These are phyloP conservation scores for Diversispora eburnea DNA, from an alignment of 192 early-diverging fungal genomes.

Conservation along the genomic window DNA sequence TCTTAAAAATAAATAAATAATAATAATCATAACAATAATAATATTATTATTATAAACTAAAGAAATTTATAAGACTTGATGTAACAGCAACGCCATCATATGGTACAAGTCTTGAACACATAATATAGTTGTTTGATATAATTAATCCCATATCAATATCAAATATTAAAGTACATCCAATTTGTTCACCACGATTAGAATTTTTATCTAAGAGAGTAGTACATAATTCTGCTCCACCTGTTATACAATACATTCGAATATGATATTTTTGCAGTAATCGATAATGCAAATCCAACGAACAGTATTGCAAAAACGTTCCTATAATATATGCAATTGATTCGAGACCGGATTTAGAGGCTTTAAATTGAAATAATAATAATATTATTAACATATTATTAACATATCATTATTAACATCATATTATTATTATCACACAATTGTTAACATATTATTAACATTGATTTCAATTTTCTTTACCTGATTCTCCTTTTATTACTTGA, in stretches of 20 bases:
- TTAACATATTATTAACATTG: not conserved
- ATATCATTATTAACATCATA: not conserved
- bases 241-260: slow-evolving; percentile 61
- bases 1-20: too few relatives aligned
- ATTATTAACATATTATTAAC: not conserved
- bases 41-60: slow-evolving; percentile 19
- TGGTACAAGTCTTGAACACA: slow-evolving; percentile 65
- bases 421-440: too few relatives aligned
- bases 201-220: slow-evolving; percentile 55
- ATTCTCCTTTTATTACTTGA: slow-evolving; percentile 71
- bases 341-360: slow-evolving; percentile 70
- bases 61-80: slow-evolving; percentile 65
- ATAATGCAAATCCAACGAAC: slow-evolving; percentile 55
- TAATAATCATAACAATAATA: too few relatives aligned
- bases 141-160: slow-evolving; percentile 72
- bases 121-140: slow-evolving; percentile 71
- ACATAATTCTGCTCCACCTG: slow-evolving; percentile 62
- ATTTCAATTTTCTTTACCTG: slow-evolving; percentile 1
- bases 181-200: slow-evolving; percentile 49
- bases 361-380: not conserved
- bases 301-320: slow-evolving; percentile 69
- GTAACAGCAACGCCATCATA: slow-evolving; percentile 64
- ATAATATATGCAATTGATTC: slow-evolving; percentile 70
- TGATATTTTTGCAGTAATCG: slow-evolving; percentile 43
- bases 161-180: slow-evolving; percentile 61